Base-by-base conservation (phyloP, 2,329 filamentous ascomycete species). In the Teratosphaeriaceae sp. region DNA sequence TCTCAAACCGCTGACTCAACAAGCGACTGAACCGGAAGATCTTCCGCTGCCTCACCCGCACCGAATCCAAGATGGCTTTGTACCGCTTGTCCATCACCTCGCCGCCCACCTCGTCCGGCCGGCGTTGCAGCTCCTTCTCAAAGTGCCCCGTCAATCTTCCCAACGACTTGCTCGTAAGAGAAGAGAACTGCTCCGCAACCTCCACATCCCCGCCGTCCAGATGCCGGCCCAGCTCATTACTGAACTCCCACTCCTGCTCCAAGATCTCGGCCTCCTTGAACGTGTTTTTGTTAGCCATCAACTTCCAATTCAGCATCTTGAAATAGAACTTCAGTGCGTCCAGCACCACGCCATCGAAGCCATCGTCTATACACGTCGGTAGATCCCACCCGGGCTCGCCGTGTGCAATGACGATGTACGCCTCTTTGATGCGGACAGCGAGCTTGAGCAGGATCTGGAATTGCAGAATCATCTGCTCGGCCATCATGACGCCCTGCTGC, bases 251-350 rank as follows among this genome's bases (percentile, higher is more conserved):
- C 66, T 98, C 92, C 58, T 95, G 88, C 61, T 96, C 94, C 37
- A 98, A 70, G 51, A 98, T 84, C 71, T 98, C 92, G 5, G 92
- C 92, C 65, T 98, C 92, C 62, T 97, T 97, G 76, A 98, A 98
- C 0, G 89, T 96, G 67, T 97, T 98, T 65, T 96, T 97, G 71
- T 97, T 97, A 43, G 88, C 87, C 55, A 85, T 89, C 41, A 98
- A 72, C 65, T 97, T 97, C 88, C 89, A 97, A 61, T 97, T 96
- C 34, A 98, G 73, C 78, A 98, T 89, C 64, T 90, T 92, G 75
- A 98, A 98, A 67, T 98, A 98, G 65, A 95, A 97, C 63, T 90
- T 94, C 54, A 98, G 72, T 0, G 90, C 89, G 58, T 96, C 90
- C 33, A 98, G 68, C 8, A 97, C 87, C 15, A 94, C 87, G 24